phyloP scores from a whole-genome alignment of 768 basidiomycete genomes.

The Pulveroboletus sp. region DNA sequence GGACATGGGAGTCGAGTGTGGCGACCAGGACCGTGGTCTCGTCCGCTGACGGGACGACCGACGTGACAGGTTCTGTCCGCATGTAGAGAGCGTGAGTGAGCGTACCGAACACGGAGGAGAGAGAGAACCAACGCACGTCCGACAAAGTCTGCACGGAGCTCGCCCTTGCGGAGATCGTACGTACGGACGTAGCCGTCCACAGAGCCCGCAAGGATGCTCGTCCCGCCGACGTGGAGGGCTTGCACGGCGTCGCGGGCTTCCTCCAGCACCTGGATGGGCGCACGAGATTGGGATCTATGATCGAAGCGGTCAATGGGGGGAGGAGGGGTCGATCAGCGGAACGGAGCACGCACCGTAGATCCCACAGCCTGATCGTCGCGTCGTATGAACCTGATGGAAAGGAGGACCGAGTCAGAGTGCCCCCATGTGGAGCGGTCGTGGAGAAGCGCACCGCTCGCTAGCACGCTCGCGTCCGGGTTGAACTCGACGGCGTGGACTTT shows the following conservation, averaged over 20 bases:
- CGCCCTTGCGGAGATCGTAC: conserved; percentile 93
- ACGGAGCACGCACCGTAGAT: conserved; percentile 59
- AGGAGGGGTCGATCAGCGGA: background rate
- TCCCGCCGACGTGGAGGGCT: conserved; percentile 61
- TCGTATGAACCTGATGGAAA: conserved; percentile 75
- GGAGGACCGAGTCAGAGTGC: background rate
- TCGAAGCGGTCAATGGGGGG: background rate
- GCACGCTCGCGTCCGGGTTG: conserved; percentile 79
- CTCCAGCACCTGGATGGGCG: conserved; percentile 85
- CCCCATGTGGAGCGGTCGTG: background rate
- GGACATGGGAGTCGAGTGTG: conserved; percentile 78
- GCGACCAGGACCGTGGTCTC: conserved; percentile 76
- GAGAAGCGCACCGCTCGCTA: conserved; percentile 82
- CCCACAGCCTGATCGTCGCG: conserved; percentile 88
- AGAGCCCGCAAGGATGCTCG: conserved; percentile 73
- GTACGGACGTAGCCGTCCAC: conserved; percentile 91
- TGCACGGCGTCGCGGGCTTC: conserved; percentile 89
- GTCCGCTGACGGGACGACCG: conserved; percentile 76
- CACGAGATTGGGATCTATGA: conserved; percentile 67
- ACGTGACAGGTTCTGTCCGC: conserved; percentile 89
- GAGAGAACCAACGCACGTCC: conserved; percentile 60
- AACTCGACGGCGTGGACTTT: conserved; percentile 91
- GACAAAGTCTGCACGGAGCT: conserved; percentile 83
- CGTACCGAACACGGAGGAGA: background rate
- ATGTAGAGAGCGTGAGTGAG: background rate